These are phyloP conservation scores for Diaporthe australafricana DNA, from an alignment of 2,329 filamentous ascomycete species.

Conservation along the genomic window DNA sequence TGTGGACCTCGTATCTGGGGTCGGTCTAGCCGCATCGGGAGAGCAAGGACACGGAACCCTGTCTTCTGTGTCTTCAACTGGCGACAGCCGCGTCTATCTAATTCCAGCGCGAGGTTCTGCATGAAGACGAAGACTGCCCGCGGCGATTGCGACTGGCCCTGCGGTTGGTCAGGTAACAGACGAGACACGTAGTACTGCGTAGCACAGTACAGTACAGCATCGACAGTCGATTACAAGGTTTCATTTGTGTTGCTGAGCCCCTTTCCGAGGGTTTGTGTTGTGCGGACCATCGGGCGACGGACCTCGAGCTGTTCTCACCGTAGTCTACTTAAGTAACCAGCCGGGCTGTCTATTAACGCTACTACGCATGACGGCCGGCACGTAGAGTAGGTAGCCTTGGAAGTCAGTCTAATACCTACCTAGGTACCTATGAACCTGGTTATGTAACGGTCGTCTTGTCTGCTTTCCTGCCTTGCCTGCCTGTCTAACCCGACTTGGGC, in stretches of 20 bases:
- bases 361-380: no score
- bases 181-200: neutral
- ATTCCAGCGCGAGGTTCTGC: conserved; percentile 6
- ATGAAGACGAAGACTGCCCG: neutral
- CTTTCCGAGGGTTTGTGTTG: neutral
- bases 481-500: conserved; percentile 34
- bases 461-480: no score
- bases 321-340: no score
- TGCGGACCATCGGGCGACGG: no score
- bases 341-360: no score
- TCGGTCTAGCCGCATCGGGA: conserved; percentile 23
- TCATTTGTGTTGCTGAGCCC: neutral
- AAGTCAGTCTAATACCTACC: neutral
- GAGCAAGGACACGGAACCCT: neutral
- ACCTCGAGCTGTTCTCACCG: no score
- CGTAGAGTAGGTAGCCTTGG: no score
- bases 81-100: conserved; percentile 15
- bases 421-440: neutral
- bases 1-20: conserved; percentile 34
- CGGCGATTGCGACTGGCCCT: neutral
- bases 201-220: neutral
- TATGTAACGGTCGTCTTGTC: no score
- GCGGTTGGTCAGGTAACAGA: neutral
- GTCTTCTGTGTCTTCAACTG: conserved; percentile 12
- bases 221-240: neutral